Base-by-base conservation (phyloP, 768 basidiomycete species). In the Lactarius akahatsu region DNA sequence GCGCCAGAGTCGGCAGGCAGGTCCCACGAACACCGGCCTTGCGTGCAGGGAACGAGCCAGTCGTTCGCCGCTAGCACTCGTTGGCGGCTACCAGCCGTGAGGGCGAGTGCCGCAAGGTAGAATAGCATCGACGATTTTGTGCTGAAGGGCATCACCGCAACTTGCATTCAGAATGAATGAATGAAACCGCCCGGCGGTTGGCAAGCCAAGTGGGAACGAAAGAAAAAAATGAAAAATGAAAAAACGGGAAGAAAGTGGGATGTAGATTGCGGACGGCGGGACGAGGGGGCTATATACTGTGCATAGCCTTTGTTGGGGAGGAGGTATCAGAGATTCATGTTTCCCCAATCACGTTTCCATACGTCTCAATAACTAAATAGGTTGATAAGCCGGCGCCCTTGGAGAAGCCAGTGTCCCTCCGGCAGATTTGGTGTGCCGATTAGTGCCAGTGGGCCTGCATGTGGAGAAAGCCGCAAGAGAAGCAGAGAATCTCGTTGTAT, bases 21-120 rank as follows among this genome's bases (percentile, higher is more conserved):
- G 15, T 69, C 60, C 56, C 61, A 69, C 55, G 65, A 58, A 32
- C 68, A 69, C 28, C 56, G 15, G 18, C 60, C 61, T 34, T 54
- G 56, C 8, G n/a, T 41, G 47, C 68, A 69, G 1, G 68, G 68
- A 43, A n/a, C 52, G 5, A 38, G 47, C 68, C 61, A 66, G 26
- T 66, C 65, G 41, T 69, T 69, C 36, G 30, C 43, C 6, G 66
- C 61, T 16, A 59, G 26, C 8, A 45, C 66, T 57, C 9, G 32
- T 23, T 40, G 41, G 20, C 4, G 26, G 23, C 26, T 26, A 4
- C 64, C 54, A 9, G 18, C 64, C 3, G 59, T 30, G 26, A 65
- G 26, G 7, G 54, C 23, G 18, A 65, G 59, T 11, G 34, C 54
- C 6, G 26, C 54, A n/a, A 61, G 54, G 45, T n/a, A 61, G 54